phyloP scores from a whole-genome alignment of 2,329 filamentous ascomycete genomes.

The Ceratocystis cubensis region DNA sequence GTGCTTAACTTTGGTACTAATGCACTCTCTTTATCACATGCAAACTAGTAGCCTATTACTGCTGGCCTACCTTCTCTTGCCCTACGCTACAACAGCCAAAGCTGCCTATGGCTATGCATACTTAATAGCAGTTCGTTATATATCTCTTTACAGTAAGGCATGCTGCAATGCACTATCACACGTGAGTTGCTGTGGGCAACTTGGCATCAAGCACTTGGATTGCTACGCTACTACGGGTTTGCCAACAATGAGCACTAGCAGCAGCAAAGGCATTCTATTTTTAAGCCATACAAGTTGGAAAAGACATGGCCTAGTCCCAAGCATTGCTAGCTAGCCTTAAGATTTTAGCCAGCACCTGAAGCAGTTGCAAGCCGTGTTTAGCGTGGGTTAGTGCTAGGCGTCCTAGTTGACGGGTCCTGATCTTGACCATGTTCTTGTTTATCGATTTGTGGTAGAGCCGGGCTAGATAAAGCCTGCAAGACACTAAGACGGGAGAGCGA shows the following conservation, averaged over 20 bases:
- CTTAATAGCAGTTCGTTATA: not conserved
- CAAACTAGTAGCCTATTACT: not conserved
- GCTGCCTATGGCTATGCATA: no score
- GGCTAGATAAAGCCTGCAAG: not conserved
- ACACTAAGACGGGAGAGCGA: not conserved
- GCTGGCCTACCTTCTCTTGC: not conserved
- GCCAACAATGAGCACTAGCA: not conserved
- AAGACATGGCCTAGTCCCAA: not conserved
- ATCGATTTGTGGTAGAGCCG: not conserved
- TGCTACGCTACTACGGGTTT: not conserved
- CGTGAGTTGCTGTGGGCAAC: not conserved
- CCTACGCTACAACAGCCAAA: no score
- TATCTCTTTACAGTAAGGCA: not conserved
- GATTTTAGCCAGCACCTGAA: not conserved
- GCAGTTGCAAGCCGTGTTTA: not conserved
- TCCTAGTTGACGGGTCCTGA: not conserved
- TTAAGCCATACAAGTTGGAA: not conserved
- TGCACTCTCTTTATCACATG: constrained; percentile 2
- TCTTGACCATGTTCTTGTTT: not conserved
- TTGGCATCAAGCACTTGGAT: not conserved
- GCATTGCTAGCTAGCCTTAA: not conserved
- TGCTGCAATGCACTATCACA: not conserved
- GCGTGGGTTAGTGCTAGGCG: not conserved
- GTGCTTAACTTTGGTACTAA: not conserved
- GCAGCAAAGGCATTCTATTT: not conserved